phyloP scores from a whole-genome alignment of 75 land plant species.

The Azolla pinnata region DNA sequence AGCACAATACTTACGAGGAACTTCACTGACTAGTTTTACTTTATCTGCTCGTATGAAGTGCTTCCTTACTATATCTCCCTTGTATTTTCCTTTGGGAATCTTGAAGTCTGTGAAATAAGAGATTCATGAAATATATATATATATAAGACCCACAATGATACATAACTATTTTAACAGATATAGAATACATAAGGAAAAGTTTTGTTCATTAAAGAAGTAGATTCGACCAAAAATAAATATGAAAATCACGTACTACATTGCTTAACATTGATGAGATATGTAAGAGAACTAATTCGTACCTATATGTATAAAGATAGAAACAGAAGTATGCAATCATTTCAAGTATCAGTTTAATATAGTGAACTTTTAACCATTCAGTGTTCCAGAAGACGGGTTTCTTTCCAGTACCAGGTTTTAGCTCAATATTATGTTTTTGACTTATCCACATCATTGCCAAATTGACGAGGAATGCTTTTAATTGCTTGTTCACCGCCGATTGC shows the following conservation, averaged over 20 bases:
- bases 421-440: conserved; percentile 18
- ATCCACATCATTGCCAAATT: conserved; percentile 31
- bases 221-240: background rate
- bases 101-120: conserved; percentile 14
- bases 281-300: too few relatives aligned
- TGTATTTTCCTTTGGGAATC: conserved; percentile 22
- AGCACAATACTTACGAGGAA: conserved; percentile 16
- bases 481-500: conserved; percentile 15
- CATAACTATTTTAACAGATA: background rate
- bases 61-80: conserved; percentile 19
- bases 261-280: too few relatives aligned
- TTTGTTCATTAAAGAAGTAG: background rate
- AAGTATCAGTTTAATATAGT: background rate
- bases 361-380: background rate
- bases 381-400: background rate
- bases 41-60: conserved; percentile 24
- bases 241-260: too few relatives aligned
- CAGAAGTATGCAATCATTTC: too few relatives aligned
- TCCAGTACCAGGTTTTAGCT: conserved; percentile 20
- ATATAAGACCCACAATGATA: background rate
- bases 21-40: conserved; percentile 23
- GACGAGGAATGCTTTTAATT: conserved; percentile 23
- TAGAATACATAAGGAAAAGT: background rate
- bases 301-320: too few relatives aligned
- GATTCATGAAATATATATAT: background rate